Percentiles rank a stretch among this genome's conserved stretches.
Evolutionary conservation across 345 rosid species (phyloP).

Genomic region (Streptanthus diversifolius): DNA sequence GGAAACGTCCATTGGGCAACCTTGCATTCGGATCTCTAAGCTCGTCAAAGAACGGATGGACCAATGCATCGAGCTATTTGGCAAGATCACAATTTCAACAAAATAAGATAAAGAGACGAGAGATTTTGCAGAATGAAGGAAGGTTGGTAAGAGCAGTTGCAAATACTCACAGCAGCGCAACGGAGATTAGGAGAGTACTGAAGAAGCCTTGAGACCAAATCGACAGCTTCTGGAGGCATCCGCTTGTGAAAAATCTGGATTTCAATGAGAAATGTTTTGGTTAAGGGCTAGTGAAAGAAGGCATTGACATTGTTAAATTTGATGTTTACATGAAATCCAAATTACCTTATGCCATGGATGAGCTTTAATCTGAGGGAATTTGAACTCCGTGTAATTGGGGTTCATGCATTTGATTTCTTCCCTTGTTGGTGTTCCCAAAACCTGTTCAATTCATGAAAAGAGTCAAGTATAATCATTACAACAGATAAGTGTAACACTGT

Average conservation of each 20-base stretch:
- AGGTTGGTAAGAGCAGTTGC: background rate
- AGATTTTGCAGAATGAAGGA: background rate
- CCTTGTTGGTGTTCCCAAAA: constrained; percentile 95
- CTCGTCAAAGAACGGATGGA: constrained; percentile 96
- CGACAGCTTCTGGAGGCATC: constrained; percentile 98
- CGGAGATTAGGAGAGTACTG: constrained; percentile 98
- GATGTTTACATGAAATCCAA: background rate
- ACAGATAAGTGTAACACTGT: background rate
- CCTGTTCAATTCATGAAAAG: constrained; percentile 41
- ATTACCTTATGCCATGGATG: constrained; percentile 99
- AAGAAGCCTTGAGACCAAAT: constrained; percentile 89
- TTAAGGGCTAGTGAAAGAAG: background rate
- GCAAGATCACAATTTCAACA: constrained; percentile 15
- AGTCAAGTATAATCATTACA: background rate
- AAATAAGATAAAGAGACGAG: constrained; percentile 4
- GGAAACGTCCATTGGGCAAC: constrained; percentile 81
- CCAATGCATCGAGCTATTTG: constrained; percentile 68
- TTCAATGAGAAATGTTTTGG: constrained; percentile 3
- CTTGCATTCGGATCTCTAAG: constrained; percentile 76
- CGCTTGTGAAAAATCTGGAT: constrained; percentile 86
- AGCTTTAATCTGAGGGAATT: constrained; percentile 97
- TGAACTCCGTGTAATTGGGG: constrained; percentile 94
- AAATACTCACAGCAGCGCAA: constrained; percentile 74
- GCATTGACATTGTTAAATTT: background rate
- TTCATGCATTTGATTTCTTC: constrained; percentile 99